A percentile compares a stretch with the other conserved stretches of the same genome.
phyloP scores from a whole-genome alignment of 2,329 filamentous ascomycete species.

The Didymella glomerata region DNA sequence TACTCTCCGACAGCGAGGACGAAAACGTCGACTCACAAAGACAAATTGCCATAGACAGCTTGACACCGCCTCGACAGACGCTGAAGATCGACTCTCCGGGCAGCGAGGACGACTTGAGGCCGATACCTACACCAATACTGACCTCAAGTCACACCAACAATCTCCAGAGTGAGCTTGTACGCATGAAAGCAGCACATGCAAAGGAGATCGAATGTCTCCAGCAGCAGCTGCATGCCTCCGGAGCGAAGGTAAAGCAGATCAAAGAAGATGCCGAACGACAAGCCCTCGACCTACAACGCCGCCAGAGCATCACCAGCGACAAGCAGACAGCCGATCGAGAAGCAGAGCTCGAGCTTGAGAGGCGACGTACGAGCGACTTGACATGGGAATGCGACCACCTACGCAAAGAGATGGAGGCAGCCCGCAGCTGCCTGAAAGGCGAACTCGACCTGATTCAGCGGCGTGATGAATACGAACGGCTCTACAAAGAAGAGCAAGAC shows the following conservation, averaged over 20 bases:
- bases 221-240: background rate
- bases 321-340: background rate
- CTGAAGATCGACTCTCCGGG: background rate
- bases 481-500: background rate
- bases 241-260: background rate
- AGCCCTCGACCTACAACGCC: background rate
- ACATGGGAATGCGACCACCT: conserved; percentile 1
- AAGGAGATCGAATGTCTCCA: background rate
- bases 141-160: background rate
- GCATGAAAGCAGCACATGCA: background rate
- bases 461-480: conserved; percentile 3
- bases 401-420: background rate
- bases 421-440: background rate
- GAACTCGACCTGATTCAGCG: background rate
- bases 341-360: conserved; percentile 3
- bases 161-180: background rate
- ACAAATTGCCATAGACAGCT: background rate
- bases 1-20: conserved; percentile 4
- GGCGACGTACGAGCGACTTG: background rate
- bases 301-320: background rate
- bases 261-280: conserved; percentile 1
- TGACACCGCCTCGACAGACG: background rate
- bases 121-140: background rate
- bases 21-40: background rate
- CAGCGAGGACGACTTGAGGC: conserved; percentile 1